Percentiles rank a stretch among this genome's conserved stretches.
Evolutionary conservation across 2,329 filamentous ascomycete genomes (phyloP).

Genomic region (Fusarium camptoceras): DNA sequence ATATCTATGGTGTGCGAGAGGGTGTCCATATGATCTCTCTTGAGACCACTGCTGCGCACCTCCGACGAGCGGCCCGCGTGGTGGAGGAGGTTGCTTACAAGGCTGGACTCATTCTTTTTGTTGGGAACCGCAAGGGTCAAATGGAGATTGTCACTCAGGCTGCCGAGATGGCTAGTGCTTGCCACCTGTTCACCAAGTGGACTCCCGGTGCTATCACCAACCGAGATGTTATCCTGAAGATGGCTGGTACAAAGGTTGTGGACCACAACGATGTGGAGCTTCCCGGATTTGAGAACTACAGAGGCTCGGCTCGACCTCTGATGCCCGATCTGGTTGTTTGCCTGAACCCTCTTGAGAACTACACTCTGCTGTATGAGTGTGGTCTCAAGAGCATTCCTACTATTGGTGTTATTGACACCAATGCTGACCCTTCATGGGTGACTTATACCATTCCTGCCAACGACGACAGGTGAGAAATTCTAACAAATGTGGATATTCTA

Average conservation of each 20-base stretch:
- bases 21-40: slow-evolving; percentile 94
- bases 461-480: slow-evolving; percentile 80
- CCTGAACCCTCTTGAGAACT: slow-evolving; percentile 93
- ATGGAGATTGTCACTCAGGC: slow-evolving; percentile 83
- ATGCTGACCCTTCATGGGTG: slow-evolving; percentile 91
- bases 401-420: slow-evolving; percentile 93
- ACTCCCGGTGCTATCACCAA: slow-evolving; percentile 93
- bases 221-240: slow-evolving; percentile 85
- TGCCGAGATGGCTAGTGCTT: slow-evolving; percentile 80
- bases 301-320: slow-evolving; percentile 72
- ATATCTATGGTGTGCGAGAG: slow-evolving; percentile 91
- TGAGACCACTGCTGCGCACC: slow-evolving; percentile 86
- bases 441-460: slow-evolving; percentile 98
- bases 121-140: slow-evolving; percentile 86
- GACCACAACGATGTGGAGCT: slow-evolving; percentile 75
- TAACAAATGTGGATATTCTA: neutral
- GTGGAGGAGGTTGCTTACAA: slow-evolving; percentile 86
- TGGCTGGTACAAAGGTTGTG: slow-evolving; percentile 77
- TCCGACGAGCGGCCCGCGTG: slow-evolving; percentile 92
- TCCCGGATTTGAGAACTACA: slow-evolving; percentile 72
- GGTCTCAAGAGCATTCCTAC: slow-evolving; percentile 89
- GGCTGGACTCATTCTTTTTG: slow-evolving; percentile 89
- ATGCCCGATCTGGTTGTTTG: slow-evolving; percentile 92
- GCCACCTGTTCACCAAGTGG: slow-evolving; percentile 94
- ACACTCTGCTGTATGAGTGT: slow-evolving; percentile 90